Evolutionary conservation across 1,284 basidiomycete species (phyloP), one percentile per base, ranked within the genome.

Genomic region (Malassezia brasiliensis): DNA sequence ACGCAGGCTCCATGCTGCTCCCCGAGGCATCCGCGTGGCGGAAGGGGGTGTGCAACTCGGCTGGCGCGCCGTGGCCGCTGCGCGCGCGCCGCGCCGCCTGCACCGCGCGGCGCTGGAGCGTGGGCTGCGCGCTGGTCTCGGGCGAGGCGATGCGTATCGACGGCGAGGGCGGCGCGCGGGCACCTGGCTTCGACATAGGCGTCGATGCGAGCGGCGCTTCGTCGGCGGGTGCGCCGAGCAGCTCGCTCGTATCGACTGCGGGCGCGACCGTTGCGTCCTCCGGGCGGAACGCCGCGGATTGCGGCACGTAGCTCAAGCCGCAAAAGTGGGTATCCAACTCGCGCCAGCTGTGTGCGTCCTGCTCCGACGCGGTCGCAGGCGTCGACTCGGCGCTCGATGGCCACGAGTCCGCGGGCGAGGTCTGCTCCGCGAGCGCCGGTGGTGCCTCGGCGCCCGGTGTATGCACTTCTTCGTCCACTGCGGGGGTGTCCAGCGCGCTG

Each of bases 271-370:
- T 1, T n/a, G n/a, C 47, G 3, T 47, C 17, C 14, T 38, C 31
- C 3, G 38, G 6, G 5, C 36, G 10, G 30, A 70, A 67, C 5
- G 65, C 62, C 25, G 51, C 49, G 4, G 62, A 42, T 1, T 49
- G 47, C 2, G 68, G 68, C n/a, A 68, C 52, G 41, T 61, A 62
- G 53, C 66, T 66, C 50, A 70, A 70, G 0, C 66, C 68, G 31
- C 61, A 50, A 39, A 68, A 67, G 14, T 64, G 56, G 10, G 53
- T 46, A 42, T 68, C 65, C 48, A 67, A 56, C 25, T 70, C 66
- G 6, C 62, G 63, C 62, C 66, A 70, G 56, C 14, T 31, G 17
- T 47, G 40, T 1, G 44, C 22, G 9, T n/a, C 22, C 2, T 15
- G 38, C 17, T 22, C 37, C 11, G 37, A 28, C 34, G 44, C 28